Evolutionary conservation across 2,329 filamentous ascomycete species (phyloP), one percentile per base, ranked within the genome.

Genomic region (Elsinoe perseae): DNA sequence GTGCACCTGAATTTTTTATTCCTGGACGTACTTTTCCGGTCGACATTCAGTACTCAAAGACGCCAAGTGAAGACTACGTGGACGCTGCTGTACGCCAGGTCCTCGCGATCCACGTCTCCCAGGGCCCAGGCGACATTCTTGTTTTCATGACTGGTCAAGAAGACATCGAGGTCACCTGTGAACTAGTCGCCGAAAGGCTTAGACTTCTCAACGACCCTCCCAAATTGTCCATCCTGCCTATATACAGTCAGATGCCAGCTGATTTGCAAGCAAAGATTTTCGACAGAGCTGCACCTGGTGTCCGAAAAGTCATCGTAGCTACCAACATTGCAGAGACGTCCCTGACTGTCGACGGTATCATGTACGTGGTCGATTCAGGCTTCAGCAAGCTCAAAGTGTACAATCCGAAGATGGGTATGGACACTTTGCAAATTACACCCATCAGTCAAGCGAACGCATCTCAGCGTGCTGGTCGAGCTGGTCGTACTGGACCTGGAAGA

Each of bases 131-230:
- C 10, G 93, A 98, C 72, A 97, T 98, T 56, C 76, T 98, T 7
- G 92, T 98, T 7, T 98, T 98, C 72, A 98, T 98, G 93, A 98
- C 95, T 0, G 93, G 93, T 9, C 93, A 97, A 69, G 95, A 98
- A 72, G 93, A 98, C 66, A 98, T 98, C 60, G 93, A 98, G 70
- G 87, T 87, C 40, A 98, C 95, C 0, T 98, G 93, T 68, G 93
- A 98, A 66, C 77, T 97, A 18, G 80, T 97, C 2, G 88, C 89
- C 56, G 92, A 96, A 68, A 80, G 93, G 42, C 77, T 98, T 14
- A 86, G 89, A 61, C 81, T 92, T 27, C 80, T 98, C 28, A 97
- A 96, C 61, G 91, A 98, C 65, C 92, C 93, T 0, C 91, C 93
- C 1, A 92, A 95, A 68, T 81, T 98, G 58, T 92, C 88, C 68